A percentile compares a stretch with the other conserved stretches of the same genome.
Conservation (phyloP, 2,329 filamentous ascomycete genomes). For the Aspergillus pseudoviridinutans region DNA sequence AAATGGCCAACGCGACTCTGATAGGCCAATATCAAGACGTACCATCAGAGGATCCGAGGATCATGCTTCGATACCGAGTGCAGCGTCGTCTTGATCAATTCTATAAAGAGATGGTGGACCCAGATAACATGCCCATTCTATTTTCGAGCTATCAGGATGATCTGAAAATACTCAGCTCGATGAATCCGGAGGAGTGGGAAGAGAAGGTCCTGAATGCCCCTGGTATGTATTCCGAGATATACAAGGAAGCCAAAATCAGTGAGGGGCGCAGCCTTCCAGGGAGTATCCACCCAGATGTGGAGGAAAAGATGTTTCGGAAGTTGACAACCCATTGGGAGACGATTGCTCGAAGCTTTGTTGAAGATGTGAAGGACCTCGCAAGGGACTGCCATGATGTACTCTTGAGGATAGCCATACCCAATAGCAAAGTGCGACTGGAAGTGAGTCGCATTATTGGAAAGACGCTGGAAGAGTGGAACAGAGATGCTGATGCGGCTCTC, state of each 20-base stretch:
- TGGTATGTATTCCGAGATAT: conserved; percentile 5
- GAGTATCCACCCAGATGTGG: conserved; percentile 11
- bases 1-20: conserved; percentile 11
- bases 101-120: neutral
- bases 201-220: no score
- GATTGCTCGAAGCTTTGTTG: neutral
- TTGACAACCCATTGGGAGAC: conserved; percentile 9
- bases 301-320: conserved; percentile 7
- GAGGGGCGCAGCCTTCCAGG: conserved; percentile 10
- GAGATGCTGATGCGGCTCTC: conserved; percentile 4
- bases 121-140: no score
- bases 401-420: conserved; percentile 8
- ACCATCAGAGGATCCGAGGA: conserved; percentile 1
- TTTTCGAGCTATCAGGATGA: no score
- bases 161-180: no score
- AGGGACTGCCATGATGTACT: conserved; percentile 6
- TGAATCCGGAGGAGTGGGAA: no score
- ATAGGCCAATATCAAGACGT: conserved; percentile 13
- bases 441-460: conserved; percentile 2
- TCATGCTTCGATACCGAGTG: conserved; percentile 5
- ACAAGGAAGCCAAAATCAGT: conserved; percentile 9
- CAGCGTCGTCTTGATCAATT: neutral
- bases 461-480: conserved; percentile 6
- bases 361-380: conserved; percentile 4
- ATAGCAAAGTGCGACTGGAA: conserved; percentile 8